Evolutionary conservation across 805 yeast genomes (phyloP).

Genomic region (Isabelozyma heimii): DNA sequence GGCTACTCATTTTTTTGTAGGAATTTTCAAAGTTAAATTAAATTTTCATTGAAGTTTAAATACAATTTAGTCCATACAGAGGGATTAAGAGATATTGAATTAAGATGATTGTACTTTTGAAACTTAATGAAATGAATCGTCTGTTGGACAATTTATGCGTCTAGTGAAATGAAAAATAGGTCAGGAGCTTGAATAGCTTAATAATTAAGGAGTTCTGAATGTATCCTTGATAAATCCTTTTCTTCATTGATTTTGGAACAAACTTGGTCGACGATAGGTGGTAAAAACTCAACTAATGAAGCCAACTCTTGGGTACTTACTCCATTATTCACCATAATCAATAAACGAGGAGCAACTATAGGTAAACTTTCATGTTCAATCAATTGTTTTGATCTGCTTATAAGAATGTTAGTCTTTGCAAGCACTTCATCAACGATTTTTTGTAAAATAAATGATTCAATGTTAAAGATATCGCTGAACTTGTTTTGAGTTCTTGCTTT

Average conservation of each 20-base stretch:
- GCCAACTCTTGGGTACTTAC: slow-evolving; percentile 25
- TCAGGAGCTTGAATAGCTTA: slow-evolving; percentile 2
- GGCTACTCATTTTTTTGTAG: no score
- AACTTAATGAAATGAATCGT: neutral
- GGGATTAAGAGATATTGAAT: neutral
- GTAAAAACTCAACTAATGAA: slow-evolving; percentile 19
- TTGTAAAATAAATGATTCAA: slow-evolving; percentile 65
- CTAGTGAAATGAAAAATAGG: neutral
- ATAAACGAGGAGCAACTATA: slow-evolving; percentile 35
- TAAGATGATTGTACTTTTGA: neutral
- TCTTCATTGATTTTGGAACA: slow-evolving; percentile 19
- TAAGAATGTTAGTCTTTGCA: slow-evolving; percentile 49
- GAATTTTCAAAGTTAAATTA: no score
- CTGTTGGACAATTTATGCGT: neutral
- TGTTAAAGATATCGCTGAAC: slow-evolving; percentile 43
- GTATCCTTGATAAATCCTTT: slow-evolving; percentile 23
- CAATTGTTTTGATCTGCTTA: slow-evolving; percentile 62
- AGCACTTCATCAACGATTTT: slow-evolving; percentile 59
- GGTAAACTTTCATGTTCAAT: slow-evolving; percentile 75
- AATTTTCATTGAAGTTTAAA: neutral
- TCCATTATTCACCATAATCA: slow-evolving; percentile 29
- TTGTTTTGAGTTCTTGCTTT: slow-evolving; percentile 40
- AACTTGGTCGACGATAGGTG: slow-evolving; percentile 16
- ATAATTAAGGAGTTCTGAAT: slow-evolving; percentile 21
- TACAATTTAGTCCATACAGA: neutral